Base-by-base conservation (phyloP, 2,329 filamentous ascomycete genomes). In the Alternaria panax region DNA sequence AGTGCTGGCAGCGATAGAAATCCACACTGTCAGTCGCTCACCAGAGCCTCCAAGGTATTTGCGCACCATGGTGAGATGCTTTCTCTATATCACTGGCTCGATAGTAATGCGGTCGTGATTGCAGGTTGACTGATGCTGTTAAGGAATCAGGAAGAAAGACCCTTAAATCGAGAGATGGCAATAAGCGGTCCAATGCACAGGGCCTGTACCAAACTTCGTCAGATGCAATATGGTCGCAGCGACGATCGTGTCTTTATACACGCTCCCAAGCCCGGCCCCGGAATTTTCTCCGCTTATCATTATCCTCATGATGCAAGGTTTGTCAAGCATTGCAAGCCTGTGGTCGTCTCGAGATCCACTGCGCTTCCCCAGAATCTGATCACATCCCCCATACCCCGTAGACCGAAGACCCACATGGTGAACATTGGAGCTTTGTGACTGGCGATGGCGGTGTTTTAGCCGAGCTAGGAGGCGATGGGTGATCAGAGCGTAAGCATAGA, bases 11-110 rank as follows among this genome's bases (percentile, higher is more conserved):
- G 83, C 82, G 18, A 85, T 73, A 5, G 80, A 82, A 41, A 85
- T 84, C 83, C 82, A 84, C 16, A 85, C 75, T 1, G 83, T 85
- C n/a, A 85, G 75, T 27, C 75, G 71, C 59, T 83, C 78, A 30
- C 83, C 83, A 41, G 82, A 83, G 32, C 83, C 82, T 61, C 82
- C 83, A 48, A 84, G 79, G 59, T 84, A 85, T 65, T 79, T 81
- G 43, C 79, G 79, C 28, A 78, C 78, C 80, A 85, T 80, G 42
- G 12, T 30, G 7, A 14, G 16, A 20, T 55, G 46, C 22, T 41
- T 25, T 34, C 28, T 22, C 6, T 14, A 8, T n/a, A 14, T 4
- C 2, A 8, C 22, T 22, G 20, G 7, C 24, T 48, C 18, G 18
- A 20, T 22, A 8, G 16, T 7, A n/a, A 0, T 16, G 16, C 18